A percentile compares a stretch with the other conserved stretches of the same genome.
Evolutionary conservation across 2,329 filamentous ascomycete genomes (phyloP).

Genomic region (Chrysoporthe cubensis): DNA sequence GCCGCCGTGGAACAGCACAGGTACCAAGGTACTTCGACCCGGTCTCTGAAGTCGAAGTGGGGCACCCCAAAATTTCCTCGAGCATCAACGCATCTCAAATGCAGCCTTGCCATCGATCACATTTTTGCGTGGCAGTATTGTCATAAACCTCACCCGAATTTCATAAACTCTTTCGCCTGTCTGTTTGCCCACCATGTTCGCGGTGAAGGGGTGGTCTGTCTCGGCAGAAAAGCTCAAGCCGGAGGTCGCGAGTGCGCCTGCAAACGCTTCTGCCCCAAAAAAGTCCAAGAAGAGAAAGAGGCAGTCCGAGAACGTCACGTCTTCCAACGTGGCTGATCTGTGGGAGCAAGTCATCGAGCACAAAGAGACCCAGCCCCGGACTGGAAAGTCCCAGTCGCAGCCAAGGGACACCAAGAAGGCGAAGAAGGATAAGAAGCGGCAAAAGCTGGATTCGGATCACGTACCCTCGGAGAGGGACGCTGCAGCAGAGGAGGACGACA

Average conservation of each 20-base stretch:
- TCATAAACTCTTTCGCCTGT: not conserved
- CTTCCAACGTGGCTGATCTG: slow-evolving; percentile 74
- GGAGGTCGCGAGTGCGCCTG: slow-evolving; percentile 55
- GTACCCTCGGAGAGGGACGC: slow-evolving; percentile 28
- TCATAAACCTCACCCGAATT: not conserved
- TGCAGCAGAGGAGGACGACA: slow-evolving; percentile 33
- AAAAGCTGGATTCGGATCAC: slow-evolving; percentile 32
- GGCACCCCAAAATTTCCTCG: not conserved
- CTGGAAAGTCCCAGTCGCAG: slow-evolving; percentile 29
- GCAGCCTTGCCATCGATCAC: not conserved
- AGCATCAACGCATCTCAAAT: not conserved
- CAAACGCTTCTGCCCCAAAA: slow-evolving; percentile 40
- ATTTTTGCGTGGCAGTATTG: not conserved
- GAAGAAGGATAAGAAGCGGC: slow-evolving; percentile 33
- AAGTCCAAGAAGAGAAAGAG: slow-evolving; percentile 66
- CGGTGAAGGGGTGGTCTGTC: slow-evolving; percentile 90
- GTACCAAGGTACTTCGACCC: not conserved
- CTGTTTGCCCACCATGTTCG: slow-evolving; percentile 68
- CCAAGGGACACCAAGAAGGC: slow-evolving; percentile 34
- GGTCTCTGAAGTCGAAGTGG: not conserved
- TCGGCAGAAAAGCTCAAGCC: slow-evolving; percentile 72
- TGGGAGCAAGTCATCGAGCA: slow-evolving; percentile 82
- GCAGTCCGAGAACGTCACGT: slow-evolving; percentile 56
- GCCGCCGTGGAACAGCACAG: not conserved
- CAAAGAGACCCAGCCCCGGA: slow-evolving; percentile 48